Evolutionary conservation across 352 stramenopile species (phyloP), one percentile per base, ranked within the genome.

Genomic region (Globisporangium echinulatum): DNA sequence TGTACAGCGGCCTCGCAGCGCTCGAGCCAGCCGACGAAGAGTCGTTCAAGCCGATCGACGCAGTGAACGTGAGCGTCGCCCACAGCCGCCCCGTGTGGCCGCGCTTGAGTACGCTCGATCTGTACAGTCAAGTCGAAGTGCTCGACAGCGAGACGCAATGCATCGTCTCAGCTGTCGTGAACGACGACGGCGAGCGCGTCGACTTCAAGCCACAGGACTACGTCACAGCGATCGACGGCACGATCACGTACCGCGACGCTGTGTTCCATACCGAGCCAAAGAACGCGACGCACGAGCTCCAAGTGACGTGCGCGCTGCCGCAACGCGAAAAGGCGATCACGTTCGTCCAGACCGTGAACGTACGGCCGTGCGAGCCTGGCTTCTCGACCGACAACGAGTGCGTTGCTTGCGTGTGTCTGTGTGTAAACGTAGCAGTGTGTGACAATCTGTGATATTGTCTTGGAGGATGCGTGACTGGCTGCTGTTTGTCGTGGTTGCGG

Each of bases 111-210:
- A 74, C 77, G 1, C 59, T 84, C 3, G 79, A 90, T 54, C 44
- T 87, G 1, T 90, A 90, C 50, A 65, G 66, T 0, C 79, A 90
- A 53, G 66, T 85, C 25, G 77, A 90, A 58, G 74, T 85, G 2
- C 61, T 90, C 11, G 79, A 90, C 44, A 70, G 58, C 36, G 50
- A 67, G 37, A 88, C 79, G 0, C 54, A 74, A 46, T 90, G 79
- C 46, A 42, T 59, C 15, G 63, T 79, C 11, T 38, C 43, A 5
- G 40, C 60, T 3, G 47, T 66, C 15, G 10, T 37, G 2, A 36
- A 9, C 14, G 13, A 25, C 10, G 56, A 50, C 6, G 73, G 70
- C 11, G 44, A 5, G 15, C 58, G 52, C 5, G 58, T 52, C 40
- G 59, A 33, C 19, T 87, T 87, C 52, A 66, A 64, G 40, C 77